Evolutionary conservation across 2,329 filamentous ascomycete genomes (phyloP).

Genomic region (Ilyonectria sp.): DNA sequence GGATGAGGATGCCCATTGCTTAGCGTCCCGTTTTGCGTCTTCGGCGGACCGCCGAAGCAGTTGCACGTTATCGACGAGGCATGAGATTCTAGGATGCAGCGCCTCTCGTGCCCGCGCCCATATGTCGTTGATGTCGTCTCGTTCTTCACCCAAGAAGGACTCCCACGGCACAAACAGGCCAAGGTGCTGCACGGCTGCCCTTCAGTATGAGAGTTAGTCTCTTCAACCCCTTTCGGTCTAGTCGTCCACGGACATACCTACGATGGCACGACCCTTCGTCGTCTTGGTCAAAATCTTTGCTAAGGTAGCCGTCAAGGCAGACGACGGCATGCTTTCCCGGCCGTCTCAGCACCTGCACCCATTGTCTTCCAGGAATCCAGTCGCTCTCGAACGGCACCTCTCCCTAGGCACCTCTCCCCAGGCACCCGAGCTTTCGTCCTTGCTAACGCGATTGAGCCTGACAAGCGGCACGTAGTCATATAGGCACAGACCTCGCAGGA

Average conservation of each 20-base stretch:
- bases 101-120: neutral
- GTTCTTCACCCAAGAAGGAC: neutral
- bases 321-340: too few species aligned
- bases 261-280: neutral
- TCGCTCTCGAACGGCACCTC: neutral
- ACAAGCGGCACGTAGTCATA: neutral
- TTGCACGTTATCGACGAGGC: neutral
- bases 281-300: neutral
- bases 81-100: neutral
- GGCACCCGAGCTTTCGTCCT: neutral
- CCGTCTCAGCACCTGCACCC: too few species aligned
- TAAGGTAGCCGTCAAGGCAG: neutral
- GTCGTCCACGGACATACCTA: neutral
- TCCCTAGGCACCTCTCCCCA: too few species aligned
- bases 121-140: neutral
- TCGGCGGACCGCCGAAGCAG: neutral
- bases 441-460: neutral
- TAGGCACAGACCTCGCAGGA: neutral
- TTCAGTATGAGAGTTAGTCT: neutral
- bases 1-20: neutral
- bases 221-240: neutral
- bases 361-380: neutral
- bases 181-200: neutral
- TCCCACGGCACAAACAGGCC: neutral
- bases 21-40: conserved; percentile 9